phyloP scores from a whole-genome alignment of 345 rosid species.

The Brassica nigra region DNA sequence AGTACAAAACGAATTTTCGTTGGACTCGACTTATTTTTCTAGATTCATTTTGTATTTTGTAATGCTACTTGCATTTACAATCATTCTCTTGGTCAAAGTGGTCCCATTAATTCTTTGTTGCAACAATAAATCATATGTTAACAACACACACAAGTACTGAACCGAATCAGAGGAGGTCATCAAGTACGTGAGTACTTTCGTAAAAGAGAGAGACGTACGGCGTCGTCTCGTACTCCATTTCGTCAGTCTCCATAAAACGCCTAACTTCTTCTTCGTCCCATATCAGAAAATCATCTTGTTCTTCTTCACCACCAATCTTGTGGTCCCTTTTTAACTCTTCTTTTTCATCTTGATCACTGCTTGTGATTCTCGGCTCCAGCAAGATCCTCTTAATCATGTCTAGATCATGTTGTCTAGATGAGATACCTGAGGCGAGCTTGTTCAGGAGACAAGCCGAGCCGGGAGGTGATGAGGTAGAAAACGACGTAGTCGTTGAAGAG shows the following conservation, averaged over 20 bases:
- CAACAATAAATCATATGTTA: not conserved
- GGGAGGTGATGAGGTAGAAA: not conserved
- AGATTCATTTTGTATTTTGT: not conserved
- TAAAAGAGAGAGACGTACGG: not conserved
- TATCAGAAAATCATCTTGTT: not conserved
- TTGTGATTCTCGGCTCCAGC: not conserved
- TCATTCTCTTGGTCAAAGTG: not conserved
- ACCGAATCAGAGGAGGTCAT: constrained; percentile 23
- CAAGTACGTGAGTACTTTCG: constrained; percentile 11
- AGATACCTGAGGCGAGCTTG: constrained; percentile 2
- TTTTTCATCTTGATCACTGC: not conserved
- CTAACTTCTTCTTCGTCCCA: not conserved
- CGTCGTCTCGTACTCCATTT: constrained; percentile 1
- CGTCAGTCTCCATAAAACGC: not conserved
- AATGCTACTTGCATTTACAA: not conserved
- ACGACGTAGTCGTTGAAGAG: not conserved
- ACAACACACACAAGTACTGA: not conserved
- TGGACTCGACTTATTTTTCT: not conserved
- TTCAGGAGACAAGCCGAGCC: constrained; percentile 4
- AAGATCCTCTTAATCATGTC: constrained; percentile 4
- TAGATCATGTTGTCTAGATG: constrained; percentile 10
- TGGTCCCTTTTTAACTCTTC: not conserved
- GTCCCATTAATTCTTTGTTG: constrained; percentile 9
- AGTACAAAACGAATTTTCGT: not conserved
- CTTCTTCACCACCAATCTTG: not conserved